phyloP scores from a whole-genome alignment of 192 early-diverging fungal species.

The Entomortierella beljakovae region DNA sequence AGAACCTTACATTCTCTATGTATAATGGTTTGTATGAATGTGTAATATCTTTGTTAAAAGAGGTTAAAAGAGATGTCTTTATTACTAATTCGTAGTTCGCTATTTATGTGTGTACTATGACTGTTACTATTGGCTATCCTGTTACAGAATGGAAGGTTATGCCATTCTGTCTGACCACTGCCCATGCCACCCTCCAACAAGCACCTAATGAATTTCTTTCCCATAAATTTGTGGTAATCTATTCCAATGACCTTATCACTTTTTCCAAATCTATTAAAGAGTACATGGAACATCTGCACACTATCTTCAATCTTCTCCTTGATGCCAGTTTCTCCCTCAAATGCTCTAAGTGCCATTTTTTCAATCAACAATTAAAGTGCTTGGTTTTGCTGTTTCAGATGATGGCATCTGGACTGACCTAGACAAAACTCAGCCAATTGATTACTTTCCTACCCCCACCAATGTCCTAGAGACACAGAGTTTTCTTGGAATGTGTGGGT shows the following conservation, averaged over 20 bases:
- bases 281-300: constrained; percentile 10
- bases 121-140: too few species aligned
- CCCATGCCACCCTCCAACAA: constrained; percentile 5
- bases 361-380: constrained; percentile 5
- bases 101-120: too few species aligned
- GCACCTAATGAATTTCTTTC: background rate
- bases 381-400: constrained; percentile 15
- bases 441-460: background rate
- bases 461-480: constrained; percentile 5
- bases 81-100: too few species aligned
- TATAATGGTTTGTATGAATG: constrained; percentile 31
- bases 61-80: too few species aligned
- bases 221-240: constrained; percentile 2
- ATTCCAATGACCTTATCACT: constrained; percentile 22
- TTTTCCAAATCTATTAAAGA: constrained; percentile 11
- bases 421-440: constrained; percentile 2
- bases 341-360: constrained; percentile 17
- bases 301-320: background rate
- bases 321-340: background rate
- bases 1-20: constrained; percentile 24
- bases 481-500: constrained; percentile 34
- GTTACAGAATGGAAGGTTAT: too few species aligned
- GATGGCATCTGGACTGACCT: constrained; percentile 6
- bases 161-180: constrained; percentile 30
- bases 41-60: too few species aligned